Conservation (phyloP, 495 filamentous ascomycete genomes). For the Stereocaulon alpinum region DNA sequence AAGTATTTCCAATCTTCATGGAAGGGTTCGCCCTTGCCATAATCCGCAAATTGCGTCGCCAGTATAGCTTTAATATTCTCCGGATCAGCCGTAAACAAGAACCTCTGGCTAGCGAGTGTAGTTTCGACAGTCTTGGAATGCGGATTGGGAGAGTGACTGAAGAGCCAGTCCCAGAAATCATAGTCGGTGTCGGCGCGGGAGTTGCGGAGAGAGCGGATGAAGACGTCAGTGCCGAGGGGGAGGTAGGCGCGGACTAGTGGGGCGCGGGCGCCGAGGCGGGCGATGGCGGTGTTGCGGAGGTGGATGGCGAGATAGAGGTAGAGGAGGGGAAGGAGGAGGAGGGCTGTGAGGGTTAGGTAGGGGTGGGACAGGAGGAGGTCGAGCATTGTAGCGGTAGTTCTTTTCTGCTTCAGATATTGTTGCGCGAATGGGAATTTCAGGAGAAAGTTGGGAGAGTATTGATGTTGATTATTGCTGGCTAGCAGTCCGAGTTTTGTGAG, state of each 20-base stretch:
- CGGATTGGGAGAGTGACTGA: slow-evolving; percentile 29
- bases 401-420: too few species aligned
- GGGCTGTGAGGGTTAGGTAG: not conserved
- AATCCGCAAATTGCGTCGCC: slow-evolving; percentile 59
- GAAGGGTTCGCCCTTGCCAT: slow-evolving; percentile 61
- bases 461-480: not conserved
- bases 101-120: slow-evolving; percentile 36
- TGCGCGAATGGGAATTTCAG: too few species aligned
- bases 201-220: slow-evolving; percentile 28
- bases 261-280: slow-evolving; percentile 2
- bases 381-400: not conserved
- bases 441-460: too few species aligned
- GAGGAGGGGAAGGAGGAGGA: not conserved
- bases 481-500: too few species aligned
- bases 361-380: not conserved
- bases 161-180: slow-evolving; percentile 47
- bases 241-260: not conserved
- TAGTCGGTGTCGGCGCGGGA: slow-evolving; percentile 43
- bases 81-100: slow-evolving; percentile 55
- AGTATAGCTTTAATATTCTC: slow-evolving; percentile 69
- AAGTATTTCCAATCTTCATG: slow-evolving; percentile 62
- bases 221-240: slow-evolving; percentile 11
- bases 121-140: slow-evolving; percentile 48
- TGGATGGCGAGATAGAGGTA: not conserved
- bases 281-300: not conserved